These are phyloP conservation scores for Cystobasidiaceae sp. DNA, from an alignment of 1,284 basidiomycete species.

Conservation along the genomic window DNA sequence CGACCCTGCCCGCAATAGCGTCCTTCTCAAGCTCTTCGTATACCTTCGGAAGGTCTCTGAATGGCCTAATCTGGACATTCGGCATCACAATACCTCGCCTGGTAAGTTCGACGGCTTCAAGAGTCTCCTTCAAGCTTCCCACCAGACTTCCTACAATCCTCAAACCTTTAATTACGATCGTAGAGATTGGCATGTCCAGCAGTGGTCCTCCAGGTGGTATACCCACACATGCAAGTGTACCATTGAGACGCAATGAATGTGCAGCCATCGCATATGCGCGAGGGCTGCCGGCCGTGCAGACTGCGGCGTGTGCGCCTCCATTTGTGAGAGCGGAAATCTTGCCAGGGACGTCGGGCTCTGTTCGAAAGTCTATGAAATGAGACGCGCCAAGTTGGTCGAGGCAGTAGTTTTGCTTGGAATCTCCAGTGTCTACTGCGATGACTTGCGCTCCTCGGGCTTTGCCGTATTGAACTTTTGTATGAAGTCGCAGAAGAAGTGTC, in stretches of 20 bases:
- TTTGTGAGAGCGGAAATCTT: slow-evolving; percentile 27
- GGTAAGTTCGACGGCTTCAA: slow-evolving; percentile 8
- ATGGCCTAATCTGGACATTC: background rate
- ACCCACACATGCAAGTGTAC: slow-evolving; percentile 40
- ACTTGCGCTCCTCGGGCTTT: slow-evolving; percentile 35
- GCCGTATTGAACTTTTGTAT: slow-evolving; percentile 30
- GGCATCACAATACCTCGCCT: background rate
- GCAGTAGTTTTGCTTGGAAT: slow-evolving; percentile 37
- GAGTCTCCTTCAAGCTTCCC: slow-evolving; percentile 3
- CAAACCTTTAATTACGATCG: slow-evolving; percentile 2
- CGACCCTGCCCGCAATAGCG: background rate
- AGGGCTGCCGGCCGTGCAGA: slow-evolving; percentile 33
- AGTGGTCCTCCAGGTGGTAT: slow-evolving; percentile 34
- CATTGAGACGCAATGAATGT: slow-evolving; percentile 37
- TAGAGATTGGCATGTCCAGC: background rate
- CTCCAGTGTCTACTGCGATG: slow-evolving; percentile 39
- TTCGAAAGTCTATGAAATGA: slow-evolving; percentile 39
- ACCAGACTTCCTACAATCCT: slow-evolving; percentile 13
- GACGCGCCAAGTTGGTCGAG: slow-evolving; percentile 32
- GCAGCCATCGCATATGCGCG: slow-evolving; percentile 37
- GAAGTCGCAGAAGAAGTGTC: background rate
- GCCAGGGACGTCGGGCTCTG: background rate
- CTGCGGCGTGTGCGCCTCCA: slow-evolving; percentile 32
- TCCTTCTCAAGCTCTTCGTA: slow-evolving; percentile 4
- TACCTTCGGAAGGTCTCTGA: background rate